phyloP scores from a whole-genome alignment of 441 rosid genomes.

The Aquilaria agallochum region DNA sequence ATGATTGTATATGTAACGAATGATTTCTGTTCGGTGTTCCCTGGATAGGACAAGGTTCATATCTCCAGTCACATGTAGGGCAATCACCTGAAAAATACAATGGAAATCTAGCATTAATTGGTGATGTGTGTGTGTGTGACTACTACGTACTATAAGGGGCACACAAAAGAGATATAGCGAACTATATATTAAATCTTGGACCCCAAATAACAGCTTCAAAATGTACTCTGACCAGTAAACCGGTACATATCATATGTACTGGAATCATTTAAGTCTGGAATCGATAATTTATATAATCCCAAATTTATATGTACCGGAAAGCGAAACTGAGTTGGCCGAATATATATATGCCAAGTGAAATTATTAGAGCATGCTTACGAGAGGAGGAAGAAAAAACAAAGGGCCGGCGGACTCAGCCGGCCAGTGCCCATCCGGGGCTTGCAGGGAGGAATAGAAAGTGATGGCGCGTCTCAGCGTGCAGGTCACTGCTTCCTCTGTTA shows the following conservation, averaged over 20 bases:
- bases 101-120: background rate
- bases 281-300: no score
- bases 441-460: slow-evolving; percentile 46
- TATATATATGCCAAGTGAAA: background rate
- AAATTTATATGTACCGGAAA: no score
- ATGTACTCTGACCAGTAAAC: no score
- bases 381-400: slow-evolving; percentile 53
- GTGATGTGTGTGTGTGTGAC: no score
- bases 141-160: no score
- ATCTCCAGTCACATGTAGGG: slow-evolving; percentile 45
- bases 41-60: slow-evolving; percentile 32
- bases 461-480: slow-evolving; percentile 40
- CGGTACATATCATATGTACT: no score
- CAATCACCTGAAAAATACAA: slow-evolving; percentile 40
- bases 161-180: no score
- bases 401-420: slow-evolving; percentile 61
- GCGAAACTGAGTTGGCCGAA: no score
- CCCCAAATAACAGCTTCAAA: no score
- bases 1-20: slow-evolving; percentile 56
- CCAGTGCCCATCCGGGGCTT: slow-evolving; percentile 64
- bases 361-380: slow-evolving; percentile 23
- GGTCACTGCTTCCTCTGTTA: slow-evolving; percentile 44
- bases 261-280: no score
- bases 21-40: slow-evolving; percentile 58
- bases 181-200: no score